Conservation (phyloP, 2,329 filamentous ascomycete species). For the Xylariaceae sp. region DNA sequence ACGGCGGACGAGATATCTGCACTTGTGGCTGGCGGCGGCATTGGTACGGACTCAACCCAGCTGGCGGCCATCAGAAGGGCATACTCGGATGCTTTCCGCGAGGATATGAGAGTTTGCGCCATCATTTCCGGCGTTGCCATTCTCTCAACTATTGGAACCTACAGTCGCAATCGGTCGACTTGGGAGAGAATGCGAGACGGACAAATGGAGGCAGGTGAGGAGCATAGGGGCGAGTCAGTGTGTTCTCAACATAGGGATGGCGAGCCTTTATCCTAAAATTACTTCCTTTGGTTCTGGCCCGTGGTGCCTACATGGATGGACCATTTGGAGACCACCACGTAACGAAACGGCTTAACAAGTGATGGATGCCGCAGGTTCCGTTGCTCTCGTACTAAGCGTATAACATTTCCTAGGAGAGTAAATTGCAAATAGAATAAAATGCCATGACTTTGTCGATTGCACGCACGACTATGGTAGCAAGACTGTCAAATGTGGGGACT, state of each 20-base stretch:
- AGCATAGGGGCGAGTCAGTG: conserved; percentile 15
- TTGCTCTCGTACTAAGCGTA: no score
- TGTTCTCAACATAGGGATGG: neutral
- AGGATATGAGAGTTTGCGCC: conserved; percentile 47
- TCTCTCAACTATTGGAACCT: conserved; percentile 40
- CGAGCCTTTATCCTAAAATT: neutral
- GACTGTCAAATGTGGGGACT: no score
- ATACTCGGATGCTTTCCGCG: conserved; percentile 44
- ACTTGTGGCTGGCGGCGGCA: conserved; percentile 13
- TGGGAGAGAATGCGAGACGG: conserved; percentile 28
- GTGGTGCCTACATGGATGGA: neutral
- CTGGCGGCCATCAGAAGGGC: conserved; percentile 34
- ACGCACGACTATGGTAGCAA: no score
- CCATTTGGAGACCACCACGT: no score
- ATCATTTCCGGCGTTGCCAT: conserved; percentile 41
- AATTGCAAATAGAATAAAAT: no score
- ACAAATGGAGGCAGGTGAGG: conserved; percentile 24
- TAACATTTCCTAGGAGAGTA: no score
- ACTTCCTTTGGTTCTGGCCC: neutral
- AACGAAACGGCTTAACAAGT: no score
- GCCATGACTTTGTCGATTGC: no score
- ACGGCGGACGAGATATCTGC: conserved; percentile 28
- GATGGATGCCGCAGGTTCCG: no score
- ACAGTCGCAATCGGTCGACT: conserved; percentile 32
- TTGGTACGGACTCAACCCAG: conserved; percentile 28